Evolutionary conservation across 2,329 filamentous ascomycete species (phyloP), one percentile per base, ranked within the genome.

Genomic region (Aspergillus sp.): DNA sequence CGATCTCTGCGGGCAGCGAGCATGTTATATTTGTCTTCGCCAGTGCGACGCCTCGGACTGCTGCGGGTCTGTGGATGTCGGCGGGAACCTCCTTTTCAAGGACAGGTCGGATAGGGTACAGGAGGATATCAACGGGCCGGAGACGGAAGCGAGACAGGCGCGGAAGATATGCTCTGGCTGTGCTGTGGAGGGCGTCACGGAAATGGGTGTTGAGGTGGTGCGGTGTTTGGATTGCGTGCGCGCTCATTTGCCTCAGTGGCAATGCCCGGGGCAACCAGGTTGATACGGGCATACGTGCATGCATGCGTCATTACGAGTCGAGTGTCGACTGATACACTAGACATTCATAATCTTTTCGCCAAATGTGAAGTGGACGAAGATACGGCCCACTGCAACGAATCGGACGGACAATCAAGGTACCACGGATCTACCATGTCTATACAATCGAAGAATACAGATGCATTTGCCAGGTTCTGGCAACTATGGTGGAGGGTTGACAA

Each of bases 21-120:
- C 66, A 33, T 71, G 68, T 44, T 71, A 68, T 48, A 68, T 71
- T 34, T 71, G 67, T 55, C 53, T 71, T 39, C 60, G 68, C 10
- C 61, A 67, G 45, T 71, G 68, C 44, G 64, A 68, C 43, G 55
- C 59, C 4, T 12, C 51, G 10, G 47, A 59, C 42, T 70, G 66
- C 46, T 46, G 52, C n/a, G 52, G 53, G 6, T 49, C 42, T 12
- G 45, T 35, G 10, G 41, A 47, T 40, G 33, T 38, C 2, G 26
- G 46, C 0, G 39, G 12, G 5, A 34, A 38, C 10, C 46, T 54
- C 29, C 12, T 42, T 5, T 49, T 45, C 29, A 44, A 32, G 19
- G 47, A 48, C 41, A 10, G 42, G 10, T 34, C 36, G 8, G 41
- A 42, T n/a, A 33, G n/a, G 19, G 26, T 42, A 8, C 41, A 52